Base-by-base conservation (phyloP, 1,284 basidiomycete genomes). In the Xerocomus amazonicus region DNA sequence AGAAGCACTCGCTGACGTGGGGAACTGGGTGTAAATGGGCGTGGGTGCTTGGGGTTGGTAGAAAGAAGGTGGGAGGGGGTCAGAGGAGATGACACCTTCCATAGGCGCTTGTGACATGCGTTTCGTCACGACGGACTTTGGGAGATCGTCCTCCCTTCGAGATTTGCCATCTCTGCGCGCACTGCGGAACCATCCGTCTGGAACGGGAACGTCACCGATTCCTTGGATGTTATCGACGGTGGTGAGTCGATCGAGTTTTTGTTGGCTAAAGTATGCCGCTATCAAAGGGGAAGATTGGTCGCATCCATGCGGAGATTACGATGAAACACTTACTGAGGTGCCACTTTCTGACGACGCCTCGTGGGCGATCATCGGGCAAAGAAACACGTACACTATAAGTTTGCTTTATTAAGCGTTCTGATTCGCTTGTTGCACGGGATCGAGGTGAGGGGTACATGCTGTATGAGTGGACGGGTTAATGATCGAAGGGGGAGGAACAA, bases 221-320 rank as follows among this genome's bases (percentile, higher is more conserved):
- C 78, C 77, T 31, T 73, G 78, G 58, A 87, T 74, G 50, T 73
- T 76, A 61, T 88, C 85, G 51, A 90, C 79, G 26, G 81, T 84
- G 53, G 75, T 73, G 34, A 90, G 76, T 49, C 74, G 74, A 60
- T 87, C 83, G 51, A 89, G 71, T 45, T 77, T 82, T 59, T 80
- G 78, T 59, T 86, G 86, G 60, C 83, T 87, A 67, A 89, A 90
- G 72, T 90, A 90, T 40, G 87, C 87, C 56, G 87, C 87, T 89
- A 62, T 44, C 45, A 48, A 29, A 47, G 35, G 36, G 43, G 38
- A 51, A 54, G 49, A 48, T 59, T 51, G 46, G 50, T 34, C 29
- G 45, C 9, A 47, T 39, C 50, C 43, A 51, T 47, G 43, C 47
- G 48, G 57, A 52, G 61, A 65, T 65, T 63, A 54, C 54, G 53